Evolutionary conservation across 768 basidiomycete genomes (phyloP).

Genomic region (Hortiboletus campestris): DNA sequence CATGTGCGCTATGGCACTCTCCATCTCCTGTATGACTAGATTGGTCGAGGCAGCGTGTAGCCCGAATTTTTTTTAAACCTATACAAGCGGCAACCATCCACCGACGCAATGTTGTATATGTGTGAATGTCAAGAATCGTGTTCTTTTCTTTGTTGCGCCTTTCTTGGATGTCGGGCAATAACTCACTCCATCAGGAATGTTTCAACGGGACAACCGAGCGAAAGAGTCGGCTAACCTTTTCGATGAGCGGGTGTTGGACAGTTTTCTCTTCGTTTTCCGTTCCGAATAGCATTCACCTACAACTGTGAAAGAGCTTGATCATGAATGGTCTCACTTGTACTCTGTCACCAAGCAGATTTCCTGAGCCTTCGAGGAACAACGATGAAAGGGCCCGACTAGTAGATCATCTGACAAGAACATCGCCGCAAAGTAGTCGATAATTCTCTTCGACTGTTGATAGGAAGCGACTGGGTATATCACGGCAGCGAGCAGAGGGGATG

Average conservation of each 20-base stretch:
- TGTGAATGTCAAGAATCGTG: conserved; percentile 1
- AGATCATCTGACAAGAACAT: not conserved
- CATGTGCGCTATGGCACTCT: conserved; percentile 4
- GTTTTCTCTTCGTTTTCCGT: not conserved
- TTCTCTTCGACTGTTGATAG: not conserved
- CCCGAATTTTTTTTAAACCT: not conserved
- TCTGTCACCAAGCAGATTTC: not conserved
- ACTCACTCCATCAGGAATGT: not conserved
- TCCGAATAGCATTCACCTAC: not conserved
- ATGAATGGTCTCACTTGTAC: not conserved
- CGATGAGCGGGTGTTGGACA: not conserved
- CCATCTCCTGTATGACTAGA: conserved; percentile 11
- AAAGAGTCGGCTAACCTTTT: conserved; percentile 4
- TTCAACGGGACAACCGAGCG: not conserved
- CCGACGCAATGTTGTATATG: conserved; percentile 13
- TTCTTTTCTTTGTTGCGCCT: conserved; percentile 3
- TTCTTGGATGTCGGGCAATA: conserved; percentile 5
- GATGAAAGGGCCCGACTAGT: not conserved
- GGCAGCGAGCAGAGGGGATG: no score
- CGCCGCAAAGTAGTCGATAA: not conserved
- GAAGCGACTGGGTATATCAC: not conserved
- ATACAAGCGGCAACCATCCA: not conserved
- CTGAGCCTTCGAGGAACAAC: not conserved
- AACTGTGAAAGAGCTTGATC: not conserved
- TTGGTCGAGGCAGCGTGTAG: not conserved